A percentile compares a stretch with the other conserved stretches of the same genome.
phyloP scores from a whole-genome alignment of 73 alveolate species.

The Paramecium caudatum region DNA sequence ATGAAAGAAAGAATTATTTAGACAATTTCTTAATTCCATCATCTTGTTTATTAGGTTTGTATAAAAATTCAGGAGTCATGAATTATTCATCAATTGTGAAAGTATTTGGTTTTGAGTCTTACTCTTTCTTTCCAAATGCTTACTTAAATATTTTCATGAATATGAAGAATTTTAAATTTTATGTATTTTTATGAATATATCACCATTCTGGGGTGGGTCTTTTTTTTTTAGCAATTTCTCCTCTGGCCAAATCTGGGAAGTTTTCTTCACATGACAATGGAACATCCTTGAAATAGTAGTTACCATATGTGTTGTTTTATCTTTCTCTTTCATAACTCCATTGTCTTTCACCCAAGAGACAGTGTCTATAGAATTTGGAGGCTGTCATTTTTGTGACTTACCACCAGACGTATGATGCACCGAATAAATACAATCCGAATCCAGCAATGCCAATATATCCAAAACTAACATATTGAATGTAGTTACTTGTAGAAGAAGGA shows the following conservation, averaged over 20 bases:
- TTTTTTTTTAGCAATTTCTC: conserved; percentile 75
- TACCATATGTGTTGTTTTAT: conserved; percentile 70
- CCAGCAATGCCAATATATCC: conserved; percentile 46
- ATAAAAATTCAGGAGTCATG: conserved; percentile 62
- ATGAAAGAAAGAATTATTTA: conserved; percentile 11
- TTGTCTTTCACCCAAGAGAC: conserved; percentile 75
- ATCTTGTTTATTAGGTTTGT: background rate
- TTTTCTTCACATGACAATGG: conserved; percentile 78
- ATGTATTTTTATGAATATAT: background rate
- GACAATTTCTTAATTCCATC: conserved; percentile 7
- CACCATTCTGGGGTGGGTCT: conserved; percentile 66
- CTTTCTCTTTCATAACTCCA: conserved; percentile 75
- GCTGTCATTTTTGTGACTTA: conserved; percentile 71
- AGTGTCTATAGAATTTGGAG: conserved; percentile 67
- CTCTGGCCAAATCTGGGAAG: conserved; percentile 77
- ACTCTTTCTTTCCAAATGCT: conserved; percentile 39
- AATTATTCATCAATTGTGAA: conserved; percentile 52
- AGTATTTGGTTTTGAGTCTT: conserved; percentile 7
- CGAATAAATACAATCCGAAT: conserved; percentile 1
- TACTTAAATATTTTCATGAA: conserved; percentile 36
- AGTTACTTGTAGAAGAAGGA: conserved; percentile 71
- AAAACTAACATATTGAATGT: background rate
- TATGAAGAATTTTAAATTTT: background rate
- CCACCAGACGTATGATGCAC: conserved; percentile 74
- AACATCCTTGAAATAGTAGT: conserved; percentile 74